A percentile compares a stretch with the other conserved stretches of the same genome.
Evolutionary conservation across 2,329 filamentous ascomycete genomes (phyloP).

Genomic region (Cordyceps cateniannulata): DNA sequence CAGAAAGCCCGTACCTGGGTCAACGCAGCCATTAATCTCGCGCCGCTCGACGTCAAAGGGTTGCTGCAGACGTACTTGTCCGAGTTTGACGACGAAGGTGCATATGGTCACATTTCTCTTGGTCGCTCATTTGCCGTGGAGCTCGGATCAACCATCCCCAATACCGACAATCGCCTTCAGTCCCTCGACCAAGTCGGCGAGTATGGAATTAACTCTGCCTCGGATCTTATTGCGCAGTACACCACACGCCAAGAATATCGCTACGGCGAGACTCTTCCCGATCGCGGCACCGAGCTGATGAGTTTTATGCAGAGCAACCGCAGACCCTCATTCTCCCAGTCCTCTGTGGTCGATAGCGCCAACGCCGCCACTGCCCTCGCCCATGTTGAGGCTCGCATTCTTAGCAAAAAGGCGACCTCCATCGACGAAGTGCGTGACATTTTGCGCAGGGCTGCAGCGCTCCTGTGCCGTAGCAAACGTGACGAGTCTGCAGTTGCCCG

Average conservation of each 20-base stretch:
- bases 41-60: conserved; percentile 90
- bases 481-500: conserved; percentile 76
- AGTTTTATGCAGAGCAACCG: conserved; percentile 51
- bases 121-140: conserved; percentile 92
- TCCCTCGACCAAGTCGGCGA: conserved; percentile 72
- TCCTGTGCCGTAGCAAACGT: conserved; percentile 71
- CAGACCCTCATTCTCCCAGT: conserved; percentile 45
- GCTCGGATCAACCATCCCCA: conserved; percentile 80
- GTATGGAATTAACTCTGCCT: conserved; percentile 79
- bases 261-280: conserved; percentile 69
- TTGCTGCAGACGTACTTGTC: conserved; percentile 93
- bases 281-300: conserved; percentile 61
- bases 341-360: conserved; percentile 46
- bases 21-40: conserved; percentile 69
- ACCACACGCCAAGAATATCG: conserved; percentile 95
- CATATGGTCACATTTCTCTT: conserved; percentile 85
- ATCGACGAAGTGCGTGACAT: conserved; percentile 73
- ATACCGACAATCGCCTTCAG: conserved; percentile 76
- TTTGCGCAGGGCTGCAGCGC: conserved; percentile 74
- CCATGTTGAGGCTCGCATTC: conserved; percentile 65
- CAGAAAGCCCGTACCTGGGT: conserved; percentile 77
- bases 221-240: conserved; percentile 95
- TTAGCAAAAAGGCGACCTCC: conserved; percentile 61
- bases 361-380: conserved; percentile 61
- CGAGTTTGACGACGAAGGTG: conserved; percentile 85